These are phyloP conservation scores for Rhizoctonia solani DNA, from an alignment of 1,284 basidiomycete genomes.

Conservation along the genomic window DNA sequence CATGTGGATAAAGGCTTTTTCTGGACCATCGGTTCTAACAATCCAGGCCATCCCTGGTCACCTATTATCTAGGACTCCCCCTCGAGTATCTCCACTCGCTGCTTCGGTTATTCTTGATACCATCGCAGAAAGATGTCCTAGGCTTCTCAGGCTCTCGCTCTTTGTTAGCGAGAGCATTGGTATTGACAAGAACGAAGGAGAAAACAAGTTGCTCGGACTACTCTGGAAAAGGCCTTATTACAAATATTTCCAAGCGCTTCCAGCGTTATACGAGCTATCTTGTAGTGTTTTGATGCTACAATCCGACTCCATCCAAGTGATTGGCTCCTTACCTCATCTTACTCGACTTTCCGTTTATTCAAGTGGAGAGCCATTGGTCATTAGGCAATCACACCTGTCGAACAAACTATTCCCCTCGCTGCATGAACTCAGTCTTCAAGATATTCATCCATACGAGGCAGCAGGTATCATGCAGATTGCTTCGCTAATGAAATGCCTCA, in stretches of 20 bases:
- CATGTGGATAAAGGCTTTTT: slow-evolving; percentile 18
- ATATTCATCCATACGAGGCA: slow-evolving; percentile 10
- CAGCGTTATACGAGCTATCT: background rate
- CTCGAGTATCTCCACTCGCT: background rate
- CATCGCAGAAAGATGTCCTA: slow-evolving; percentile 6
- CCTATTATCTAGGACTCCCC: background rate
- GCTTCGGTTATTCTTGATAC: slow-evolving; percentile 1
- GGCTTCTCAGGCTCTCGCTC: background rate
- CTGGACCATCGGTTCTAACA: slow-evolving; percentile 7
- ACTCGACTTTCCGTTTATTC: background rate
- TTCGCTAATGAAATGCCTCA: background rate
- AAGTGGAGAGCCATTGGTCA: background rate
- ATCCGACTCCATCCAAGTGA: background rate
- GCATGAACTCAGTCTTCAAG: background rate
- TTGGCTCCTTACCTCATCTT: slow-evolving; percentile 4
- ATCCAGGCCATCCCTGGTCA: background rate
- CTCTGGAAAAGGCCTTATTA: slow-evolving; percentile 11
- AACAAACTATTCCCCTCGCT: background rate
- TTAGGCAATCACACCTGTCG: background rate
- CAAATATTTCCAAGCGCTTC: slow-evolving; percentile 5
- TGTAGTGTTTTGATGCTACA: slow-evolving; percentile 11
- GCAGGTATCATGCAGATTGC: background rate
- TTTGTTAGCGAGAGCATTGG: background rate
- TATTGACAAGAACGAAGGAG: slow-evolving; percentile 2
- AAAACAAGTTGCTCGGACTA: slow-evolving; percentile 11